These are phyloP conservation scores for Megacollybia marginata DNA, from an alignment of 768 basidiomycete genomes.

Conservation along the genomic window DNA sequence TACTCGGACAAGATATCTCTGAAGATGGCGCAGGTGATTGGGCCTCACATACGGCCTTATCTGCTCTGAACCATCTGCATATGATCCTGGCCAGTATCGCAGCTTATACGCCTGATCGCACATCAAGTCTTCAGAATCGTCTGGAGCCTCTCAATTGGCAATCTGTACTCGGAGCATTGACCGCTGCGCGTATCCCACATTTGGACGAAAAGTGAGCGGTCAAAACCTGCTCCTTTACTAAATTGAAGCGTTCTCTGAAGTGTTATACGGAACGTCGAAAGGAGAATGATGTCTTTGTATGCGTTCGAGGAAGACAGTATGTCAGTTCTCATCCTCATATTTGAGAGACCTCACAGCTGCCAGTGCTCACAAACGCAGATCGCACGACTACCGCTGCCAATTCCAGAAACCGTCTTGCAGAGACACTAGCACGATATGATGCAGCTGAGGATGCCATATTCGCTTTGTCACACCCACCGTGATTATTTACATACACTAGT, in stretches of 20 bases:
- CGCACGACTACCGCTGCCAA: too few species aligned
- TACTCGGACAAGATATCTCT: conserved; percentile 23
- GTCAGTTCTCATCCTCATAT: too few species aligned
- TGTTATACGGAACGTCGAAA: neutral
- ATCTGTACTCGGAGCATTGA: conserved; percentile 38
- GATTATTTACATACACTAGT: conserved; percentile 2
- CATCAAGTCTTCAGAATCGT: conserved; percentile 59
- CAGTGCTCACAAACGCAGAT: too few species aligned
- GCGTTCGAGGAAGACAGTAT: too few species aligned
- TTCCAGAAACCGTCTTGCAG: too few species aligned
- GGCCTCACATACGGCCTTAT: conserved; percentile 31
- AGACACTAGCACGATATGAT: too few species aligned
- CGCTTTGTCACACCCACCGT: neutral
- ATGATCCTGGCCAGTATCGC: conserved; percentile 48
- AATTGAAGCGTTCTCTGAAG: too few species aligned
- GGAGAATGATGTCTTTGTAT: too few species aligned
- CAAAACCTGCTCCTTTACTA: too few species aligned
- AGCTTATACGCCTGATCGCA: conserved; percentile 44
- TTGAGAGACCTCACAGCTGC: too few species aligned
- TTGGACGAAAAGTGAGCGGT: too few species aligned
- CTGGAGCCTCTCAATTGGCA: conserved; percentile 58
- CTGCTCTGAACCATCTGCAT: conserved; percentile 38
- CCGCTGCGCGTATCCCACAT: too few species aligned
- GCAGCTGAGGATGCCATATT: neutral
- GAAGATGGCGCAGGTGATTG: conserved; percentile 17